A percentile compares a stretch with the other conserved stretches of the same genome.
Evolutionary conservation across 768 basidiomycete species (phyloP).

Genomic region (Mycena leptocephala): DNA sequence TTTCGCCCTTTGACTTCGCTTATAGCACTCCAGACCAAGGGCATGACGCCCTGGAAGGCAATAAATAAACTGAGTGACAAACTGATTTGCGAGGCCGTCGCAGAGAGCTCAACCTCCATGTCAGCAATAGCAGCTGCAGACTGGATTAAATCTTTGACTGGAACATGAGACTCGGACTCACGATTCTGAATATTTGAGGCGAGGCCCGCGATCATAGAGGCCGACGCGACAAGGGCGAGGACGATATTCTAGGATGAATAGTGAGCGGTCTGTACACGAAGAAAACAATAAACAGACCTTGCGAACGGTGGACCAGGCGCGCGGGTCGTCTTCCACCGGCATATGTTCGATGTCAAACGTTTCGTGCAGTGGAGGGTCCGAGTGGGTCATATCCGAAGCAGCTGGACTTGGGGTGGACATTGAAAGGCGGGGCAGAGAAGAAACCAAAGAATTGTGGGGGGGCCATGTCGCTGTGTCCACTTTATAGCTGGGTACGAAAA

Average conservation of each 20-base stretch:
- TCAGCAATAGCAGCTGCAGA: conserved; percentile 72
- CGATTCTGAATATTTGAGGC: conserved; percentile 77
- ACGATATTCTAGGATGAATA: conserved; percentile 56
- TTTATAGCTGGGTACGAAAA: conserved; percentile 12
- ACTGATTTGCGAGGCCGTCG: conserved; percentile 75
- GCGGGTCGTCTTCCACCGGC: conserved; percentile 74
- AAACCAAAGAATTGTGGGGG: background rate
- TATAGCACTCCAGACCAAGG: conserved; percentile 77
- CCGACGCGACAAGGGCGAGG: conserved; percentile 65
- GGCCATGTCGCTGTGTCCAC: background rate
- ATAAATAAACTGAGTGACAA: conserved; percentile 83
- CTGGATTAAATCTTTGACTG: background rate
- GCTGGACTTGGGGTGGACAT: background rate
- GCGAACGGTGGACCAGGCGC: conserved; percentile 68
- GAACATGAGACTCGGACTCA: conserved; percentile 46
- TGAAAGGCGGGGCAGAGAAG: background rate
- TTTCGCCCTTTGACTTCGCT: conserved; percentile 86
- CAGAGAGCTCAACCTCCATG: conserved; percentile 73
- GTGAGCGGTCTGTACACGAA: background rate
- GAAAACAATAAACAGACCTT: conserved; percentile 59
- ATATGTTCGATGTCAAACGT: conserved; percentile 66
- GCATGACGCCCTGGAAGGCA: conserved; percentile 77
- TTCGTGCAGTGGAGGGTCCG: conserved; percentile 2
- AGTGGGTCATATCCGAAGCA: background rate
- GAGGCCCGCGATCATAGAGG: conserved; percentile 73